These are phyloP conservation scores for Acaromyces ingoldii DNA, from an alignment of 1,284 basidiomycete species.

Conservation along the genomic window DNA sequence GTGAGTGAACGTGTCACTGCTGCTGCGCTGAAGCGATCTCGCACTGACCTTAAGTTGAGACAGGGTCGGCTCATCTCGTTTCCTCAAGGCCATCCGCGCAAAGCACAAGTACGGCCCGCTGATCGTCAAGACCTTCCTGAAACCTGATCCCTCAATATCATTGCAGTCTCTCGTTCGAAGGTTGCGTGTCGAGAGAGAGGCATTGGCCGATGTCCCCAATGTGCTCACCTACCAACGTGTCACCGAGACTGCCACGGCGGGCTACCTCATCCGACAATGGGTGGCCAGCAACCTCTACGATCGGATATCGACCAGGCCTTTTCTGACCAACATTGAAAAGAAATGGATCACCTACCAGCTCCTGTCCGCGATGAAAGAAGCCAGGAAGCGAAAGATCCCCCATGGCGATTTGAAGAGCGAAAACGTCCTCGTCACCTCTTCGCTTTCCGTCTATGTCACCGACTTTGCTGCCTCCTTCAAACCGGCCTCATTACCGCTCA, in stretches of 20 bases:
- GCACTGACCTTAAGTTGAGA: too few species aligned
- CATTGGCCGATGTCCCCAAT: slow-evolving; percentile 76
- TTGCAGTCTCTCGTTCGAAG: slow-evolving; percentile 65
- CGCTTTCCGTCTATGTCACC: slow-evolving; percentile 89
- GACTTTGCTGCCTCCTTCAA: slow-evolving; percentile 94
- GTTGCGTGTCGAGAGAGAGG: slow-evolving; percentile 73
- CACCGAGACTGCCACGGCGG: slow-evolving; percentile 91
- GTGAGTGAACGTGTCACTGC: slow-evolving; percentile 5
- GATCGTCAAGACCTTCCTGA: slow-evolving; percentile 75
- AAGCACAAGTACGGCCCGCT: slow-evolving; percentile 67
- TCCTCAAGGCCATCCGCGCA: slow-evolving; percentile 84
- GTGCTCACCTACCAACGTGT: slow-evolving; percentile 85
- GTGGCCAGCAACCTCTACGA: slow-evolving; percentile 92
- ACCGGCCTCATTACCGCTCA: slow-evolving; percentile 87
- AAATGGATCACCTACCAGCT: slow-evolving; percentile 97
- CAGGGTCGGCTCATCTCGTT: slow-evolving; percentile 83
- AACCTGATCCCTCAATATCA: slow-evolving; percentile 68
- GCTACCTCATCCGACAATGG: slow-evolving; percentile 92
- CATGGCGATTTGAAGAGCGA: slow-evolving; percentile 98
- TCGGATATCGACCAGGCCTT: slow-evolving; percentile 96
- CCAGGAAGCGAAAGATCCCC: slow-evolving; percentile 70
- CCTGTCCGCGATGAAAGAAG: slow-evolving; percentile 75
- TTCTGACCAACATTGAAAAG: slow-evolving; percentile 85
- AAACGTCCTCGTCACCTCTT: slow-evolving; percentile 93
- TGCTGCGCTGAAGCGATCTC: too few species aligned